Percentiles rank a stretch among this genome's conserved stretches.
phyloP scores from a whole-genome alignment of 371 early-diverging fungal species.

The Choanephora cucurbitarum region DNA sequence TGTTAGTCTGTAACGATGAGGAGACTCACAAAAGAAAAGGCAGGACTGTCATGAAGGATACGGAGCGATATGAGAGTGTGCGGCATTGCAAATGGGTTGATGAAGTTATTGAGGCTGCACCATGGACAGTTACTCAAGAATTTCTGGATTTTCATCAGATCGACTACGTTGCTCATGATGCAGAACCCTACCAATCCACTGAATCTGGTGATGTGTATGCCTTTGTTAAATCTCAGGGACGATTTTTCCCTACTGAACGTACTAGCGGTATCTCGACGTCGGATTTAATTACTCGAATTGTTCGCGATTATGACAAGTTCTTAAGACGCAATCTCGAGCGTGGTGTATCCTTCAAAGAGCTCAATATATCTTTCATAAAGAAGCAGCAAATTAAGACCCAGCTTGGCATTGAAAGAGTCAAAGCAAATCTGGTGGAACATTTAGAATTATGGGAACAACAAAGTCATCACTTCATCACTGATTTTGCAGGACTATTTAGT shows the following conservation, averaged over 20 bases:
- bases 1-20: constrained; percentile 77
- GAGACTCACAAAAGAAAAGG: constrained; percentile 90
- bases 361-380: constrained; percentile 88
- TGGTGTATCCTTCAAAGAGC: constrained; percentile 89
- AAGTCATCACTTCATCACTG: constrained; percentile 68
- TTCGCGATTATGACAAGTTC: constrained; percentile 94
- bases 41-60: constrained; percentile 88
- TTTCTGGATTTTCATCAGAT: constrained; percentile 90
- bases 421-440: constrained; percentile 63
- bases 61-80: constrained; percentile 88
- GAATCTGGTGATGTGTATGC: constrained; percentile 93
- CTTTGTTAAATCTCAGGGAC: constrained; percentile 86
- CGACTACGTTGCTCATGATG: constrained; percentile 99
- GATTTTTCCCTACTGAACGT: constrained; percentile 89
- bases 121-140: constrained; percentile 89
- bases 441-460: constrained; percentile 69
- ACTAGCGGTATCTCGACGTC: constrained; percentile 96
- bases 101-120: constrained; percentile 87
- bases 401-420: constrained; percentile 62
- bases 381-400: constrained; percentile 73
- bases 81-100: constrained; percentile 97
- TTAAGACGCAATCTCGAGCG: constrained; percentile 91
- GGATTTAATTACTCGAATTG: constrained; percentile 94
- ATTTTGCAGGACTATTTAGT: constrained; percentile 70
- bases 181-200: constrained; percentile 84